Percentiles rank a stretch among this genome's conserved stretches.
phyloP scores from a whole-genome alignment of 2,329 filamentous ascomycete species.

The Plectosphaerella plurivora region DNA sequence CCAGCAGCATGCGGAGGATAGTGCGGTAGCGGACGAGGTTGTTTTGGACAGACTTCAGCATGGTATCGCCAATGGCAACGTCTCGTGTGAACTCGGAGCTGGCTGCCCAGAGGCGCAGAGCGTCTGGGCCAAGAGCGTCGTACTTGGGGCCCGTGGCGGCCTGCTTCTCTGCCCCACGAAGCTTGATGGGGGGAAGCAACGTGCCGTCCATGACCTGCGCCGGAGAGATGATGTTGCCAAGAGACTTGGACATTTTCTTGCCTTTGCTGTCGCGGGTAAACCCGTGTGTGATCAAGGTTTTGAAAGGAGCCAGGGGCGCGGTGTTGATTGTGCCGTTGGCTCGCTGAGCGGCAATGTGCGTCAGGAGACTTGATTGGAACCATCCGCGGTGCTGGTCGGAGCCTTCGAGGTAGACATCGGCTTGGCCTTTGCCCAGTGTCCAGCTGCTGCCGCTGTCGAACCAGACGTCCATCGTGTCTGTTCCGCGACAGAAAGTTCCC shows the following conservation, averaged over 20 bases:
- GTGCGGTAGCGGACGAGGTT: constrained; percentile 82
- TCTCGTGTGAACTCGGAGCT: constrained; percentile 90
- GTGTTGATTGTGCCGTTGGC: constrained; percentile 20
- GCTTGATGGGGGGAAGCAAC: constrained; percentile 65
- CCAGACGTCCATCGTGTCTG: constrained; percentile 99
- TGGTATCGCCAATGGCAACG: constrained; percentile 72
- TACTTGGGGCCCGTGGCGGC: constrained; percentile 33
- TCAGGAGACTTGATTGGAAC: constrained; percentile 96
- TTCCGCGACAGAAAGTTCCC: constrained; percentile 66
- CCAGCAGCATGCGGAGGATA: constrained; percentile 86
- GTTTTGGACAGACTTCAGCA: constrained; percentile 72
- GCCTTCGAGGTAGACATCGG: constrained; percentile 90
- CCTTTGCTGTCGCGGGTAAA: constrained; percentile 86
- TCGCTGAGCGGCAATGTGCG: constrained; percentile 65
- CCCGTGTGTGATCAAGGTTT: constrained; percentile 87
- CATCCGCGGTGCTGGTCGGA: constrained; percentile 95
- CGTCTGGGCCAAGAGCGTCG: constrained; percentile 79
- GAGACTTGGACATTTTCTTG: constrained; percentile 98
- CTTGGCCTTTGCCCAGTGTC: constrained; percentile 55
- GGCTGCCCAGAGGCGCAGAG: constrained; percentile 84
- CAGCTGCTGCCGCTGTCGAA: constrained; percentile 97
- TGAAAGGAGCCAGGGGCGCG: constrained; percentile 62
- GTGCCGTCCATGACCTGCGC: constrained; percentile 81
- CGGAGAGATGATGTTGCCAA: constrained; percentile 83
- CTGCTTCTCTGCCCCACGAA: constrained; percentile 48